Evolutionary conservation across 1,284 basidiomycete species (phyloP).

Genomic region (Sanghuangporus weigelae): DNA sequence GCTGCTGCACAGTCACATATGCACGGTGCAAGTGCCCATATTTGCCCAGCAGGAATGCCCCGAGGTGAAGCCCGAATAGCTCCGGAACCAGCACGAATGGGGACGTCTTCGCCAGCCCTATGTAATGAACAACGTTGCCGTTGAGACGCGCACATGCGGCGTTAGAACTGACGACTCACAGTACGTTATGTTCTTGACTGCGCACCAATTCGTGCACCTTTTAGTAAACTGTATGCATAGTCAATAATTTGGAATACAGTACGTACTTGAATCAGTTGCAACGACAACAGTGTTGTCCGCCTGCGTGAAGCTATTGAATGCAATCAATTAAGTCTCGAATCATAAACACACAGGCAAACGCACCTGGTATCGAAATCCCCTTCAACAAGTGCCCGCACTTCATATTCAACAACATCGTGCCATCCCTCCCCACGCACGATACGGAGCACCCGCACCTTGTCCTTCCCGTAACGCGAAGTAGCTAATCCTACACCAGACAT

Average conservation of each 20-base stretch:
- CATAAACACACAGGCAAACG: constrained; percentile 18
- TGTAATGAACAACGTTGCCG: not conserved
- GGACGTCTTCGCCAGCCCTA: constrained; percentile 84
- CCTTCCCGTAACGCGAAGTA: constrained; percentile 77
- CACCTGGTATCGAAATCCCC: constrained; percentile 73
- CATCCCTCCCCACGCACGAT: constrained; percentile 63
- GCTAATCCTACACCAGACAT: constrained; percentile 30
- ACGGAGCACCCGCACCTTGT: constrained; percentile 79
- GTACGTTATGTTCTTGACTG: constrained; percentile 92
- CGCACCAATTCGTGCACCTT: not conserved
- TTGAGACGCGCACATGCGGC: constrained; percentile 1
- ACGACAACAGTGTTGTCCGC: constrained; percentile 84
- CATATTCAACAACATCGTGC: constrained; percentile 79
- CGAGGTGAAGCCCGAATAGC: constrained; percentile 84
- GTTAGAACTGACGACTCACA: constrained; percentile 38
- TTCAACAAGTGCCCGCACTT: constrained; percentile 72
- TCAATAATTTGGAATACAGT: not conserved
- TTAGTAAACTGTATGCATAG: not conserved
- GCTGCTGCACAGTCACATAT: constrained; percentile 72
- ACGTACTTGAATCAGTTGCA: constrained; percentile 82
- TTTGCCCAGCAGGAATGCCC: constrained; percentile 77
- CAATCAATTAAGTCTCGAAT: not conserved
- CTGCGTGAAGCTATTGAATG: constrained; percentile 60
- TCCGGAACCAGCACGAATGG: constrained; percentile 81
- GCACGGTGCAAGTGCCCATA: constrained; percentile 79